Conservation (phyloP, 345 rosid species). For the Eucalyptus coolabah region DNA sequence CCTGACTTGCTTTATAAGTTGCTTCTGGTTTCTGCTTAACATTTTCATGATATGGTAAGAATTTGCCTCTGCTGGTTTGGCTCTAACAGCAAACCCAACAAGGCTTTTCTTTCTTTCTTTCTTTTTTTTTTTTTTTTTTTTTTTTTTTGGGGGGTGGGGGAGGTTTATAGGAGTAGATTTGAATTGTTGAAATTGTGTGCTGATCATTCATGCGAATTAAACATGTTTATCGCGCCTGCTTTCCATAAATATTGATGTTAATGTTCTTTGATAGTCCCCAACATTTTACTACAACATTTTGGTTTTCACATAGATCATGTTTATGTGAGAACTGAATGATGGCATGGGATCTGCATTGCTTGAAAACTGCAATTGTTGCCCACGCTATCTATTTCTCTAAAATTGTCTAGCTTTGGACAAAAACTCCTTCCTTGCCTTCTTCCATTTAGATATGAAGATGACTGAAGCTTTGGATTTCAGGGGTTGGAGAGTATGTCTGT, state of each 20-base stretch:
- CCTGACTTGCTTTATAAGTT: background rate
- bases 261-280: background rate
- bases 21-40: background rate
- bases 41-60: background rate
- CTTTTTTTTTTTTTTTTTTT: too few relatives aligned
- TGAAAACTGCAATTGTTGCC: background rate
- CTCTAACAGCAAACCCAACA: background rate
- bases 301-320: background rate
- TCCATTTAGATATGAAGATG: background rate
- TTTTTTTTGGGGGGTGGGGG: accelerated
- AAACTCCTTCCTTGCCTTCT: background rate
- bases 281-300: background rate
- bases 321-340: background rate
- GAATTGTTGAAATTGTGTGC: background rate
- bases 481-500: constrained; percentile 81
- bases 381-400: background rate
- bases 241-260: background rate
- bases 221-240: background rate
- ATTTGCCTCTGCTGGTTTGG: background rate
- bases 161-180: background rate
- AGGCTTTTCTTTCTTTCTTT: background rate
- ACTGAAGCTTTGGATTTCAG: constrained; percentile 13
- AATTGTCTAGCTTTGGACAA: background rate
- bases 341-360: background rate
- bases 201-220: background rate